A percentile compares a stretch with the other conserved stretches of the same genome.
Evolutionary conservation across 495 filamentous ascomycete genomes (phyloP).

Genomic region (Tuber calosporum): DNA sequence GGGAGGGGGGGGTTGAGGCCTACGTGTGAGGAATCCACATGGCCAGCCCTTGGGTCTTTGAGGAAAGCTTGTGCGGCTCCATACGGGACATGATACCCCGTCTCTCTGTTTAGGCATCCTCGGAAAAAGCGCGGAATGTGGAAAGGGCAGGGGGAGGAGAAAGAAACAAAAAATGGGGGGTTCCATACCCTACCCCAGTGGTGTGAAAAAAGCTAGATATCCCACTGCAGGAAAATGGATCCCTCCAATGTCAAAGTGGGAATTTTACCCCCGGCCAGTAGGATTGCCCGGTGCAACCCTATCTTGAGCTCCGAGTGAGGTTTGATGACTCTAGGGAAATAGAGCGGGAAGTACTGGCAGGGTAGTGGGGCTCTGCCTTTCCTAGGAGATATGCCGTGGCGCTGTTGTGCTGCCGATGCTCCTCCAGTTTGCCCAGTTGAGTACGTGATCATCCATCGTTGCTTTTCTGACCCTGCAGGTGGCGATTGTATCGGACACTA

Average conservation of each 20-base stretch:
- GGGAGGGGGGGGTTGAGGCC: neutral
- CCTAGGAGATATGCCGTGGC: neutral
- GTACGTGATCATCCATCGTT: neutral
- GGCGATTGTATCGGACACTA: neutral
- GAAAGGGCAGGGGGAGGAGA: neutral
- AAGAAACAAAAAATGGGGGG: neutral
- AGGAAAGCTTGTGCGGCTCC: neutral
- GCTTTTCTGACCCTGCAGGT: neutral
- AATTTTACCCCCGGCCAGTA: neutral
- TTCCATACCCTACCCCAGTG: neutral
- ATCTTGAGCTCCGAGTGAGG: slow-evolving; percentile 24
- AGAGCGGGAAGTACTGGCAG: neutral
- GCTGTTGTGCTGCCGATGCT: neutral
- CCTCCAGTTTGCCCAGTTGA: neutral
- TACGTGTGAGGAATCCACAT: neutral
- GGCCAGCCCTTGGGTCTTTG: neutral
- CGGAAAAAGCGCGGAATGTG: neutral
- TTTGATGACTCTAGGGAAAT: slow-evolving; percentile 18
- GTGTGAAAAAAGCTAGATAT: neutral
- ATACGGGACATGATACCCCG: neutral
- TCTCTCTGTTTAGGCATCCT: neutral
- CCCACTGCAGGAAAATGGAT: neutral
- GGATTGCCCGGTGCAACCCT: neutral
- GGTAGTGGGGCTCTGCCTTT: neutral
- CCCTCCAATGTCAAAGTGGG: neutral